These are phyloP conservation scores for Teratosphaeria epicoccoides DNA, from an alignment of 2,329 filamentous ascomycete species.

Conservation along the genomic window DNA sequence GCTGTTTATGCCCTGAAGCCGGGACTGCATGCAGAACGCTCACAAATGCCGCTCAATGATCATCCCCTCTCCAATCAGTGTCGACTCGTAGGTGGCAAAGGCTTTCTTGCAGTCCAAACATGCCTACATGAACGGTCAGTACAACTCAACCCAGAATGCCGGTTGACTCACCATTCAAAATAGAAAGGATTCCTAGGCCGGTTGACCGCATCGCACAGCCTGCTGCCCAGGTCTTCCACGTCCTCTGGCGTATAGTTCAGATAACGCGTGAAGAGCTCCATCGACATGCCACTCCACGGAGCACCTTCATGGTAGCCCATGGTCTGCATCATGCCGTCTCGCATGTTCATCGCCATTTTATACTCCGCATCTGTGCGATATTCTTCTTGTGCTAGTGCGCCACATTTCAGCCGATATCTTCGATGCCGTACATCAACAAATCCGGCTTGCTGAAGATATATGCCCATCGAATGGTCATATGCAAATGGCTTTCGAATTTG, in stretches of 20 bases:
- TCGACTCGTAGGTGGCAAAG: conserved; percentile 8
- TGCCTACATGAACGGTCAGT: conserved; percentile 25
- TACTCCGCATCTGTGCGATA: conserved; percentile 44
- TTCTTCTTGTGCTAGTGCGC: conserved; percentile 34
- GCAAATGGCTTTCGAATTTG: conserved; percentile 53
- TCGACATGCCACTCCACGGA: conserved; percentile 13
- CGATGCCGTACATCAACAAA: conserved; percentile 50
- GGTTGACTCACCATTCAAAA: conserved; percentile 2
- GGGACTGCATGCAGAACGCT: not conserved
- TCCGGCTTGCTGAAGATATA: conserved; percentile 56
- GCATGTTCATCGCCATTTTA: not conserved
- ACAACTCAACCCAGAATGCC: conserved; percentile 7
- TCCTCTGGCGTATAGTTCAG: conserved; percentile 39
- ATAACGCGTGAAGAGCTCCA: conserved; percentile 48
- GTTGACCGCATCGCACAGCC: conserved; percentile 3
- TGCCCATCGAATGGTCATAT: conserved; percentile 51
- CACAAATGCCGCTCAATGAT: not conserved
- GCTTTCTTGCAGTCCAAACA: conserved; percentile 38
- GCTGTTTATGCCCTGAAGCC: not conserved
- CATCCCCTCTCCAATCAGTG: not conserved
- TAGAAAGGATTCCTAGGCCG: conserved; percentile 1
- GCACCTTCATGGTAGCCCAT: conserved; percentile 9
- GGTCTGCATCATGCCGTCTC: not conserved
- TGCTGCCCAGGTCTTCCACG: conserved; percentile 1
- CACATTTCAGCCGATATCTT: not conserved